Evolutionary conservation across 352 stramenopile species (phyloP), one percentile per base, ranked within the genome.

Genomic region (Phytopythium aichiense): DNA sequence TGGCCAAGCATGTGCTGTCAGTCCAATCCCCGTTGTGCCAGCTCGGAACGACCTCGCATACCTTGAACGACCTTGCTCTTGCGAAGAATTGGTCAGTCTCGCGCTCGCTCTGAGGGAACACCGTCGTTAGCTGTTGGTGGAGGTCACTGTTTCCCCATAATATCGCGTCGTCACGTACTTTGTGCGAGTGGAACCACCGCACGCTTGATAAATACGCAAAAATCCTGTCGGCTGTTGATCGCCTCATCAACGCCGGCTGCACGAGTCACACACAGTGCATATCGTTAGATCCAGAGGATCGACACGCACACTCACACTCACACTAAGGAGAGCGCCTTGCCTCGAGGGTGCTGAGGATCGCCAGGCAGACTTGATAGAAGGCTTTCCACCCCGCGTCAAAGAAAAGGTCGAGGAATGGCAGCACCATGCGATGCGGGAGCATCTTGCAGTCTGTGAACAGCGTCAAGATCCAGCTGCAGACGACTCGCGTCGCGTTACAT

Each of bases 401-500:
- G 46, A 81, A 84, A 38, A 84, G 56, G 56, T 84, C 71, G 25
- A 84, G 48, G 42, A 84, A 79, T 4, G 53, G 56, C 49, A 84
- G 58, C 9, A 78, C 71, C 58, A 67, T 76, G 20, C 66, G 61
- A 38, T 79, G 68, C 2, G 70, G 68, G 8, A 84, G 64, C 49
- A 84, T 50, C 20, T 73, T 71, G 18, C 71, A 77, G 51, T 84
- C 73, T 40, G 75, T 81, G 49, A 84, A 84, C n/a, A 81, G 60
- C 22, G 73, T 84, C 53, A 84, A 45, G 31, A 84, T 78, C 75
- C 75, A 84, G 55, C 75, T 84, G 45, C 7, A 20, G 1, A 25
- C n/a, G 8, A 40, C 28, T 31, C 33, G 12, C 28, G 49, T 0
- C 2, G 5, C 15, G 22, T n/a, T 25, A 37, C 48, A 4, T 16